Conservation (phyloP, 164 flowering plant genomes). For the Chimonanthus praecox region DNA sequence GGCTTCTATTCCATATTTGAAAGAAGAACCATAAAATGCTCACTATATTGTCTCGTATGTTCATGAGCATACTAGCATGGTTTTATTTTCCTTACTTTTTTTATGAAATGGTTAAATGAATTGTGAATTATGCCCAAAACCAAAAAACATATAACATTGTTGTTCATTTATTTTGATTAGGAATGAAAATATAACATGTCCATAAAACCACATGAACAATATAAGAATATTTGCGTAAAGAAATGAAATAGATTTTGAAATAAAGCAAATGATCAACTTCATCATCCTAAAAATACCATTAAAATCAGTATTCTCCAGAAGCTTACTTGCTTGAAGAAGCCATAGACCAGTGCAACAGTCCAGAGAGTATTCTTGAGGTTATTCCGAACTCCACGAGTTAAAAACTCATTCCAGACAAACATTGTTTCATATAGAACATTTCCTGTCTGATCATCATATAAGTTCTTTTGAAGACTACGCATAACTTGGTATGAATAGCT, state of each 20-base stretch:
- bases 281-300: neutral
- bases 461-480: slow-evolving; percentile 89
- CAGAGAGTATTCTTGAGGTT: slow-evolving; percentile 71
- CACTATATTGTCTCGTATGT: neutral
- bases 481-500: slow-evolving; percentile 97
- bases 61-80: no score
- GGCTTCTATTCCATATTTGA: neutral
- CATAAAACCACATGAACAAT: neutral
- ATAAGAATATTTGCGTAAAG: neutral
- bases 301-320: neutral
- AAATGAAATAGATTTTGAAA: neutral
- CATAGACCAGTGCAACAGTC: slow-evolving; percentile 93
- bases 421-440: slow-evolving; percentile 60
- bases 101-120: no score
- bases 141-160: neutral
- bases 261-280: neutral
- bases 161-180: neutral
- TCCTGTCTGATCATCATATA: slow-evolving; percentile 47
- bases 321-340: slow-evolving; percentile 91
- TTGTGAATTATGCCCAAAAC: neutral
- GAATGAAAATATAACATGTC: neutral
- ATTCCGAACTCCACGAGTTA: slow-evolving; percentile 78
- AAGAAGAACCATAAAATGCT: neutral
- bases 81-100: no score
- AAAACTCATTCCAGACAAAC: slow-evolving; percentile 98